Evolutionary conservation across 169 alveolate species (phyloP).

Genomic region (Plasmodium gaboni): DNA sequence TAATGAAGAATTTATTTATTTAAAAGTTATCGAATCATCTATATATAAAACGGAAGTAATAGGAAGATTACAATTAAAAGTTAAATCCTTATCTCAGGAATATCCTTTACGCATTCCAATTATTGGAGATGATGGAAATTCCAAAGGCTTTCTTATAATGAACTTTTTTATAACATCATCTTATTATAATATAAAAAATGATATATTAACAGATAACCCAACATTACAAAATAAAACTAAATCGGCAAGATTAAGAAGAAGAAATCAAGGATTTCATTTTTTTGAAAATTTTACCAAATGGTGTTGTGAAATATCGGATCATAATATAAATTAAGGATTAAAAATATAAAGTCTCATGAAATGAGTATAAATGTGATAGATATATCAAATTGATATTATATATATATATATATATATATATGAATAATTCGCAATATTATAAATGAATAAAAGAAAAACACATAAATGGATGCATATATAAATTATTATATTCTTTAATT

Average conservation of each 20-base stretch:
- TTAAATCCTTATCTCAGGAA: slow-evolving; percentile 80
- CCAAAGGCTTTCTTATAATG: slow-evolving; percentile 81
- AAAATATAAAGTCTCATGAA: not conserved
- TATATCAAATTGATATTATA: no score
- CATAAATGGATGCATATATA: no score
- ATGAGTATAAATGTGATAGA: not conserved
- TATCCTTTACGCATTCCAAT: slow-evolving; percentile 83
- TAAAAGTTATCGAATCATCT: slow-evolving; percentile 83
- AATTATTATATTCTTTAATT: no score
- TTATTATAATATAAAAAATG: slow-evolving; percentile 77
- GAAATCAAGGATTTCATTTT: slow-evolving; percentile 76
- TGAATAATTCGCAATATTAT: no score
- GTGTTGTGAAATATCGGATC: slow-evolving; percentile 87
- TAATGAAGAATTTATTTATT: slow-evolving; percentile 81
- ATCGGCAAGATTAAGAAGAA: slow-evolving; percentile 72
- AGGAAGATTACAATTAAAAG: slow-evolving; percentile 84
- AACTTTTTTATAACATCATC: slow-evolving; percentile 78
- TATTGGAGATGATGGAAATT: slow-evolving; percentile 83
- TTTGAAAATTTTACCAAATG: slow-evolving; percentile 84
- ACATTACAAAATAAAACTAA: slow-evolving; percentile 62
- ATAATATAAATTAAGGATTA: slow-evolving; percentile 76
- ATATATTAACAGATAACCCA: slow-evolving; percentile 49
- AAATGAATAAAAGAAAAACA: no score
- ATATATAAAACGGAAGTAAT: slow-evolving; percentile 78
- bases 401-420: no score